phyloP scores from a whole-genome alignment of 1,139 yeast species.

The Chernovozyma sophiae-reginae region DNA sequence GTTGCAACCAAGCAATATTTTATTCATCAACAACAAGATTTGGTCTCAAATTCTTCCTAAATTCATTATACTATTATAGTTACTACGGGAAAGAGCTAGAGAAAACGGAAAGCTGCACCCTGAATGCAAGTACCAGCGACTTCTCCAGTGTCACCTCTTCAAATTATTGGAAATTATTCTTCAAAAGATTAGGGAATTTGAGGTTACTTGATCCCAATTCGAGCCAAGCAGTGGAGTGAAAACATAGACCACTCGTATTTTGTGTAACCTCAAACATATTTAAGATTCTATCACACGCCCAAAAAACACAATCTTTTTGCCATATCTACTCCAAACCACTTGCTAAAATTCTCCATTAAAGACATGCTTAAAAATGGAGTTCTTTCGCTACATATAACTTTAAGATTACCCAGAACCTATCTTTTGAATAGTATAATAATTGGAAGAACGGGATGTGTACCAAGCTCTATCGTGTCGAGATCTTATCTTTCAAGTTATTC shows the following conservation, averaged over 20 bases:
- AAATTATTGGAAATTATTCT: conserved; percentile 1
- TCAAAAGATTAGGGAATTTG: conserved; percentile 7
- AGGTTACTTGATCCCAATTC: conserved; percentile 12
- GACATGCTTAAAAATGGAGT: conserved; percentile 2
- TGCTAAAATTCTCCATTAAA: neutral
- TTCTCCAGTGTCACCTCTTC: conserved; percentile 2
- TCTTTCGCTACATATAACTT: neutral
- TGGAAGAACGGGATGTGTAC: too few species aligned
- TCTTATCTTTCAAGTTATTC: neutral
- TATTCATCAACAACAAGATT: conserved; percentile 10
- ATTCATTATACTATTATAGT: conserved; percentile 2
- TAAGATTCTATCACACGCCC: too few species aligned
- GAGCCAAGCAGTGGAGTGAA: neutral
- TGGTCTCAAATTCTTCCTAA: conserved; percentile 16
- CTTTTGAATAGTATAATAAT: neutral
- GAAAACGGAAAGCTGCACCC: neutral
- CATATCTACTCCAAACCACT: too few species aligned
- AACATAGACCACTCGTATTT: too few species aligned
- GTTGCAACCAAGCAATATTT: neutral
- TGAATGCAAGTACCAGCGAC: too few species aligned
- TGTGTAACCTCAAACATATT: neutral
- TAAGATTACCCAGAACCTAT: neutral
- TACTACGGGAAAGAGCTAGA: neutral
- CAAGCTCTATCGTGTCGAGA: too few species aligned
- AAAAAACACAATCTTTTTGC: too few species aligned